These are phyloP conservation scores for Acacia melanoxylon DNA, from an alignment of 306 rosid species.

Conservation along the genomic window DNA sequence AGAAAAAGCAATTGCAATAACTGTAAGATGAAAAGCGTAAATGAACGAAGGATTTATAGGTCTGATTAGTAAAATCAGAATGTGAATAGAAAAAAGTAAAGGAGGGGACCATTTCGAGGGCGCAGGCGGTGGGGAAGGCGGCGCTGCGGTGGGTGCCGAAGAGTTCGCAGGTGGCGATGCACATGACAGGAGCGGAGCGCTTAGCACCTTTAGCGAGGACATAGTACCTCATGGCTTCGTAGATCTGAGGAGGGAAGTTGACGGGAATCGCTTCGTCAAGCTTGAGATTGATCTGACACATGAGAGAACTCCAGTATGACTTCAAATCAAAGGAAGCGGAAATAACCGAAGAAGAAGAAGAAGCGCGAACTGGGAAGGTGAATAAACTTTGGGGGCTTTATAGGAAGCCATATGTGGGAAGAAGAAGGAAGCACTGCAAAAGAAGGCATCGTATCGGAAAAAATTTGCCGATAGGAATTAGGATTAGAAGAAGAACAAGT, in stretches of 20 bases:
- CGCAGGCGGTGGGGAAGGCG: conserved; percentile 94
- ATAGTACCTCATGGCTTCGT: conserved; percentile 87
- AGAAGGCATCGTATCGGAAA: conserved; percentile 38
- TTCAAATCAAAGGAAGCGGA: conserved; percentile 68
- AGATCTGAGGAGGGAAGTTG: conserved; percentile 71
- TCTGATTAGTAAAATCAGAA: conserved; percentile 13
- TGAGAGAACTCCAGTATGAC: conserved; percentile 71
- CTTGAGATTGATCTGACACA: conserved; percentile 70
- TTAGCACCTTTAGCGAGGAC: conserved; percentile 79
- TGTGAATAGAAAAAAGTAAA: neutral
- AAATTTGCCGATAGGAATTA: neutral
- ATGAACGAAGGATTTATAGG: neutral
- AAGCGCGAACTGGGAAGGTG: conserved; percentile 42
- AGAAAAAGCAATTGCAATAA: neutral
- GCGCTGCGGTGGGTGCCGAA: conserved; percentile 77
- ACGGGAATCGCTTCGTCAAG: conserved; percentile 78
- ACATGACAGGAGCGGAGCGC: conserved; percentile 95
- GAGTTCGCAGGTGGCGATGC: conserved; percentile 86
- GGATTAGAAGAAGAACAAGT: neutral
- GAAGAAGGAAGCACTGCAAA: conserved; percentile 47
- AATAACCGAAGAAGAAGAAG: conserved; percentile 40
- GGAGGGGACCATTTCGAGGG: conserved; percentile 84
- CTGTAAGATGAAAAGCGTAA: neutral
- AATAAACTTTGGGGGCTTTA: conserved; percentile 34
- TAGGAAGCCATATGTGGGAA: conserved; percentile 36